Conservation (phyloP, 202 grass and related monocot genomes). For the Hordeum pubiflorum region DNA sequence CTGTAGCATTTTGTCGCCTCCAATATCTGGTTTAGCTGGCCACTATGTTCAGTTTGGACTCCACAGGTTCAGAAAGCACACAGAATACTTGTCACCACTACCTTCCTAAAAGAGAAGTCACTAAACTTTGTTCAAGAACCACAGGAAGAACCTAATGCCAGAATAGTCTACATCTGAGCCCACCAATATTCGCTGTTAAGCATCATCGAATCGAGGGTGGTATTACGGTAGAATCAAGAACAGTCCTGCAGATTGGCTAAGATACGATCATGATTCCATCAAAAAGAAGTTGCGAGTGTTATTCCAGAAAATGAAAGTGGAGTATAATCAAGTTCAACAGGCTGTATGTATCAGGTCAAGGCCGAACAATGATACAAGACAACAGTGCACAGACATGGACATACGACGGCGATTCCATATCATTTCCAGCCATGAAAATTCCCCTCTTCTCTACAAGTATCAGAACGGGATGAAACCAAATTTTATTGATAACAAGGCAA, state of each 20-base stretch:
- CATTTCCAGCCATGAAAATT: constrained; percentile 3
- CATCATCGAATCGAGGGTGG: neutral
- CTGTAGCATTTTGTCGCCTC: constrained; percentile 4
- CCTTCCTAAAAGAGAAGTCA: constrained; percentile 16
- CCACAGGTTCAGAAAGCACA: neutral
- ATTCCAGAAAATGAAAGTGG: neutral
- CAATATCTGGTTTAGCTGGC: neutral
- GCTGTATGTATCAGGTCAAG: neutral
- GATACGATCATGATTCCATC: neutral
- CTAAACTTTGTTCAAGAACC: constrained; percentile 20
- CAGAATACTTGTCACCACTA: neutral
- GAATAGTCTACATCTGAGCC: constrained; percentile 19
- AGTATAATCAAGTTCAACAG: neutral
- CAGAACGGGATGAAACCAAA: neutral
- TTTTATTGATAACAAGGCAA: neutral
- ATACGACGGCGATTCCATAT: neutral
- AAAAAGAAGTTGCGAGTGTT: neutral
- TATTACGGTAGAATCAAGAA: constrained; percentile 24
- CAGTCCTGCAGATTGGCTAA: neutral
- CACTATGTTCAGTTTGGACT: neutral
- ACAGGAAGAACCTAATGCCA: constrained; percentile 31
- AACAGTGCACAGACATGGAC: neutral
- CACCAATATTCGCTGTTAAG: constrained; percentile 26
- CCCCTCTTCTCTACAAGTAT: neutral
- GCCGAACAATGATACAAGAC: neutral